Conservation (phyloP, 1,284 basidiomycete genomes). For the Prillingera fragicola region DNA sequence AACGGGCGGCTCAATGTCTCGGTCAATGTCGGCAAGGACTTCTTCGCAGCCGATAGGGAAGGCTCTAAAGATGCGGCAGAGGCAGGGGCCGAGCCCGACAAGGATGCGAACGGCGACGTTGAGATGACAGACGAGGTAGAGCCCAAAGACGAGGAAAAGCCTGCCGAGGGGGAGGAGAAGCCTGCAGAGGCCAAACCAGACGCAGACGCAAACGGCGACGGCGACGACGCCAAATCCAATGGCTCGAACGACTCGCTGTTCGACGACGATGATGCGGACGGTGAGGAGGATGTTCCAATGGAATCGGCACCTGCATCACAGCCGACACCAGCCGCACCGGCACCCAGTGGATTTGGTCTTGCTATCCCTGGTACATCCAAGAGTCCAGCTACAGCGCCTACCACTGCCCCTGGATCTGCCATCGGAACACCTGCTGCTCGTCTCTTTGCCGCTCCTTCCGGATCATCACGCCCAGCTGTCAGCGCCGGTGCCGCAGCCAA, state of each 20-base stretch:
- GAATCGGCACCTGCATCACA: slow-evolving; percentile 2
- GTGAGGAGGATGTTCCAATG: slow-evolving; percentile 19
- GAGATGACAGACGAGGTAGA: slow-evolving; percentile 8
- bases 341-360: slow-evolving; percentile 1
- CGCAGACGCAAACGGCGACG: slow-evolving; percentile 4
- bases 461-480: slow-evolving; percentile 4
- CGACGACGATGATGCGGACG: slow-evolving; percentile 38
- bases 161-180: slow-evolving; percentile 8
- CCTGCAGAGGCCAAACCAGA: slow-evolving; percentile 1
- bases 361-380: slow-evolving; percentile 6
- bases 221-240: slow-evolving; percentile 15
- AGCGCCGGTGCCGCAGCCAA: slow-evolving; percentile 15
- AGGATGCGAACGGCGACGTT: slow-evolving; percentile 5
- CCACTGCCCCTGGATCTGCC: background rate
- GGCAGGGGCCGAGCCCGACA: slow-evolving; percentile 5
- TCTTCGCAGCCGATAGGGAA: slow-evolving; percentile 25
- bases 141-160: slow-evolving; percentile 7
- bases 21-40: slow-evolving; percentile 32
- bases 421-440: background rate
- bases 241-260: slow-evolving; percentile 36
- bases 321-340: background rate
- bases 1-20: slow-evolving; percentile 47
- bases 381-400: background rate
- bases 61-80: background rate
- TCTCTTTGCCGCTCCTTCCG: background rate